Conservation (phyloP, 2,329 filamentous ascomycete genomes). For the Alternaria triticina region DNA sequence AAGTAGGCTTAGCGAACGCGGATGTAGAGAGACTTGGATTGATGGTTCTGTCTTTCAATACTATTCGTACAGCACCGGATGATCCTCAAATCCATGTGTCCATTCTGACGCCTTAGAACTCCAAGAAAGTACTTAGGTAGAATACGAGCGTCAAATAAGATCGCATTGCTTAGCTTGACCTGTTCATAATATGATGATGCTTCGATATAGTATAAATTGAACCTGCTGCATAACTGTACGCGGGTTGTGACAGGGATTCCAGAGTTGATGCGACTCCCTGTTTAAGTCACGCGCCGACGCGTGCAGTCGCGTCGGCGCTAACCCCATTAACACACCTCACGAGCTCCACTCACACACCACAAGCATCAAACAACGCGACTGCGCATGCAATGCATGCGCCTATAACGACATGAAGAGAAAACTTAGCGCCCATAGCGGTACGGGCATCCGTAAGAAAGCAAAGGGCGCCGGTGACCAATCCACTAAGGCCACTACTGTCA, state of each 20-base stretch:
- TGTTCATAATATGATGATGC: background rate
- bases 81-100: background rate
- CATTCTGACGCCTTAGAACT: background rate
- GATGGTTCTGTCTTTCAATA: background rate
- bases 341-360: background rate
- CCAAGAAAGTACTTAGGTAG: background rate
- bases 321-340: background rate
- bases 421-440: constrained; percentile 24
- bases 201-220: background rate
- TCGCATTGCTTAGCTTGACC: background rate
- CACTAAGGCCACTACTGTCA: constrained; percentile 37
- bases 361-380: background rate
- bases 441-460: constrained; percentile 31
- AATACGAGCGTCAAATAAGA: background rate
- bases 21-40: background rate
- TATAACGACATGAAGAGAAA: constrained; percentile 33
- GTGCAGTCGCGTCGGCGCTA: background rate
- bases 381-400: background rate
- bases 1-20: background rate
- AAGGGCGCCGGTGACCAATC: constrained; percentile 37
- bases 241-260: background rate
- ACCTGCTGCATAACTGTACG: background rate
- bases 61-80: background rate
- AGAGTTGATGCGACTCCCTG: background rate
- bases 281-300: background rate